Evolutionary conservation across 371 early-diverging fungal species (phyloP).

Genomic region (Mucor mucedo): DNA sequence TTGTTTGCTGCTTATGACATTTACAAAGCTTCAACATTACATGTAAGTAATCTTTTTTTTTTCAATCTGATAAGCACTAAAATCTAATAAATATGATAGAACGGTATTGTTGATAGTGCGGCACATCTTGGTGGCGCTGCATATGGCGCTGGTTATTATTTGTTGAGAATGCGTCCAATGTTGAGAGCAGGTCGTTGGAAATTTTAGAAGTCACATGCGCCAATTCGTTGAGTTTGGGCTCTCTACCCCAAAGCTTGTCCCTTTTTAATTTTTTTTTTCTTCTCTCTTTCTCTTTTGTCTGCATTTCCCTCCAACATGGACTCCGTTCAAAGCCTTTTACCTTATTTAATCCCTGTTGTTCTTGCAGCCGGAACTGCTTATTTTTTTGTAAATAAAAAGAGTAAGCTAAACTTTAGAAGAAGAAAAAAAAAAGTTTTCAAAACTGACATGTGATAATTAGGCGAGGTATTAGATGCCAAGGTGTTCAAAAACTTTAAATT

Average conservation of each 20-base stretch:
- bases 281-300: conserved; percentile 1
- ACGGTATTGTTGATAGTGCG: conserved; percentile 59
- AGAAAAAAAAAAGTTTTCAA: conserved; percentile 2
- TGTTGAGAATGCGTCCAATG: conserved; percentile 52
- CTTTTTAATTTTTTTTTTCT: conserved; percentile 17
- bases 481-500: conserved; percentile 85
- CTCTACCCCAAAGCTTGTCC: conserved; percentile 22
- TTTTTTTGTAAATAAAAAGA: conserved; percentile 39
- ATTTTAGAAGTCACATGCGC: conserved; percentile 14
- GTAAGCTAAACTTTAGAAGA: conserved; percentile 19
- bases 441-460: conserved; percentile 17
- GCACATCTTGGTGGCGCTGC: conserved; percentile 63
- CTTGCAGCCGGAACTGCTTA: conserved; percentile 52
- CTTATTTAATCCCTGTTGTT: conserved; percentile 48
- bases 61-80: background rate
- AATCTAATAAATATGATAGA: conserved; percentile 15
- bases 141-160: conserved; percentile 63
- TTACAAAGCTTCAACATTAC: conserved; percentile 42
- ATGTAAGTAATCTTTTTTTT: conserved; percentile 25
- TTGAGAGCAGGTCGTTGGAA: conserved; percentile 41
- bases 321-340: conserved; percentile 40
- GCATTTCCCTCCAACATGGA: conserved; percentile 29
- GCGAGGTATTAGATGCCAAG: conserved; percentile 67
- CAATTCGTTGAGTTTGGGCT: conserved; percentile 10
- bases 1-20: conserved; percentile 47